Evolutionary conservation across 169 alveolate species (phyloP), one percentile per base, ranked within the genome.

Genomic region (Eimeria nieschulzi): DNA sequence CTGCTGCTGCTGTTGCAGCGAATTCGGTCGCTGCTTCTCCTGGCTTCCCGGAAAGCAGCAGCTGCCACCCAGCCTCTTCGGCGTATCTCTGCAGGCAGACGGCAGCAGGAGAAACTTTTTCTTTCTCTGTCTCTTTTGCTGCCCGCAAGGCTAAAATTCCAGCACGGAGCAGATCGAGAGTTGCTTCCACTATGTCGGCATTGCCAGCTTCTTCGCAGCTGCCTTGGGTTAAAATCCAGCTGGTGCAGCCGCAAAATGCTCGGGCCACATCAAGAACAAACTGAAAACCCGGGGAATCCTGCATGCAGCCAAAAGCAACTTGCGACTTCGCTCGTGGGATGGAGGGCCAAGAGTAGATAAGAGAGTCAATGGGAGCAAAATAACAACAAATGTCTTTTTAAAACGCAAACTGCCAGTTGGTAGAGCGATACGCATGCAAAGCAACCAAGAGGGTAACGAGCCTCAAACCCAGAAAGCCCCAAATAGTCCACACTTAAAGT

Each of bases 31-130:
- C 84, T 9, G 84, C 84, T 39, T 75, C 84, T 13, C 7, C 68
- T 5, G 55, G 84, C 66, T 59, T 75, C 70, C 84, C 84, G 25
- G 66, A 13, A 25, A 75, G 68, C 84, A 75, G 66, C 84, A 75
- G 68, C 68, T 75, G 84, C 84, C 68, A 53, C 51, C 66, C 84
- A 21, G 63, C 53, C 25, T 73, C 83, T 9, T 54, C 26, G 2
- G 63, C 26, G 83, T 73, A 73, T 12, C 23, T 59, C 8, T 15
- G 83, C 63, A 73, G 26, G 33, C 12, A 23, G 9, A 0, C 61
- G 61, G 83, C 83, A 39, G 83, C 83, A 19, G 15, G 68, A 59
- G 15, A 12, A 59, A 1, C 0, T 19, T 19, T 15, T 0, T 19
- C 68, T 0, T 59, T 19, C 0, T 46, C 83, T 12, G 83, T 8